Conservation (phyloP, 2,329 filamentous ascomycete genomes). For the Zopfia rhizophila region DNA sequence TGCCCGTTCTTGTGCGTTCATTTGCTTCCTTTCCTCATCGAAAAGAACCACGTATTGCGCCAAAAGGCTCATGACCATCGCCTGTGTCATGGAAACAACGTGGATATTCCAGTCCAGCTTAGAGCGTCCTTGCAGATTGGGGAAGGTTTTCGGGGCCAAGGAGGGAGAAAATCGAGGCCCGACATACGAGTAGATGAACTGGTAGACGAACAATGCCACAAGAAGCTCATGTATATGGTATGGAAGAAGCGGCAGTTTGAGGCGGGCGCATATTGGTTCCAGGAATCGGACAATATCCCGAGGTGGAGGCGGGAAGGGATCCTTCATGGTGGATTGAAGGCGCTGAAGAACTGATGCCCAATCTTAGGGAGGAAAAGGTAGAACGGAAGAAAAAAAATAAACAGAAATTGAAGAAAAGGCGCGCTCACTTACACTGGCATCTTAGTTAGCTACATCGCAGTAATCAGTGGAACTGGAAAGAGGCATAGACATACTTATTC, state of each 20-base stretch:
- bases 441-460: too few species aligned
- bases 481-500: too few species aligned
- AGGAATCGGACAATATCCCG: background rate
- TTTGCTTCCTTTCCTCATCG: conserved; percentile 3
- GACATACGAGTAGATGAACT: conserved; percentile 1
- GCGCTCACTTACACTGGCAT: too few species aligned
- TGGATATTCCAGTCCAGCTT: conserved; percentile 8
- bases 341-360: too few species aligned
- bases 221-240: conserved; percentile 1
- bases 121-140: background rate
- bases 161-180: background rate
- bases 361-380: too few species aligned
- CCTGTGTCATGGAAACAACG: conserved; percentile 4
- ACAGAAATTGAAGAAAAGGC: too few species aligned
- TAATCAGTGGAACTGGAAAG: too few species aligned
- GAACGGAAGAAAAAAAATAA: too few species aligned
- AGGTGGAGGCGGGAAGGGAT: background rate
- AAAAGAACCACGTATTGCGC: conserved; percentile 5
- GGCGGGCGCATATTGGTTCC: background rate
- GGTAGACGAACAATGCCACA: background rate
- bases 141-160: conserved; percentile 1
- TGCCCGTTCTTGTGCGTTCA: background rate
- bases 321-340: too few species aligned
- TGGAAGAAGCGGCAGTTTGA: conserved; percentile 2
- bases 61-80: background rate